Evolutionary conservation across 345 rosid genomes (phyloP).

Genomic region (Leavenworthia alabamica): DNA sequence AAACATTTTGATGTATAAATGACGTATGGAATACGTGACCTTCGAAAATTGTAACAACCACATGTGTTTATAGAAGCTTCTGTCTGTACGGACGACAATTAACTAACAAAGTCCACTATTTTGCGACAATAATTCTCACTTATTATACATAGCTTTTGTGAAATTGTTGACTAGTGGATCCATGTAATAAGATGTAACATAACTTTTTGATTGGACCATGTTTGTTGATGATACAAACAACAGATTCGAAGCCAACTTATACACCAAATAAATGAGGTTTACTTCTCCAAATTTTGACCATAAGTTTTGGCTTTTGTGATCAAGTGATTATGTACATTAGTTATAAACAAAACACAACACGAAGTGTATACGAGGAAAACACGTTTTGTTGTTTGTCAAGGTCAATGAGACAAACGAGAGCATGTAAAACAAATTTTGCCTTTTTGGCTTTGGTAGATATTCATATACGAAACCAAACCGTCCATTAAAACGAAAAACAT

Average conservation of each 20-base stretch:
- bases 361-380: conserved; percentile 10
- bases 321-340: conserved; percentile 14
- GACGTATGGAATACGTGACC: conserved; percentile 21
- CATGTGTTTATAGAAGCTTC: conserved; percentile 29
- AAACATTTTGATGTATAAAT: conserved; percentile 17
- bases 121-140: conserved; percentile 7
- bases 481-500: not conserved
- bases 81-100: conserved; percentile 15
- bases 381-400: conserved; percentile 15
- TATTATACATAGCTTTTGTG: no score
- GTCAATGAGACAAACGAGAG: conserved; percentile 6
- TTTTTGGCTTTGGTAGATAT: conserved; percentile 8
- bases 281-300: conserved; percentile 9
- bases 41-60: not conserved
- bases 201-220: no score
- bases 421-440: conserved; percentile 31
- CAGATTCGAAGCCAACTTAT: no score
- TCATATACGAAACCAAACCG: conserved; percentile 27
- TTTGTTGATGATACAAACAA: no score
- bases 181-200: no score
- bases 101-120: conserved; percentile 15
- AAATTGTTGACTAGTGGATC: no score
- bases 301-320: not conserved
- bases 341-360: conserved; percentile 15
- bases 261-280: conserved; percentile 19